phyloP scores from a whole-genome alignment of 768 basidiomycete species.

The Mycena olivaceomarginata region DNA sequence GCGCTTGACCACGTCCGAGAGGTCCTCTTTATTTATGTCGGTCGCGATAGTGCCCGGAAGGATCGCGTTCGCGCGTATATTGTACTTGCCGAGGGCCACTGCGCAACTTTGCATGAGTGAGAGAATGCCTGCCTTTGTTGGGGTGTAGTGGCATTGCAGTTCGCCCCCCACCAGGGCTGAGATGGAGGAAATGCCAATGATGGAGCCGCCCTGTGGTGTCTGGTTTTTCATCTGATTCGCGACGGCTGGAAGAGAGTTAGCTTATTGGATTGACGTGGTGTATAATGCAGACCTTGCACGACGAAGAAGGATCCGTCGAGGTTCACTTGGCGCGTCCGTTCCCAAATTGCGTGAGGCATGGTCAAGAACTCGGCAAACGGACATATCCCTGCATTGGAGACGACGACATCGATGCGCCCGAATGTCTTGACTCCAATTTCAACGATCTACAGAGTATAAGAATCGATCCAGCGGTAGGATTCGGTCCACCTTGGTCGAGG shows the following conservation, averaged over 20 bases:
- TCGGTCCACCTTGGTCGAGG: slow-evolving; percentile 69
- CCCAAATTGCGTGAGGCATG: slow-evolving; percentile 79
- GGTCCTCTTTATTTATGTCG: slow-evolving; percentile 86
- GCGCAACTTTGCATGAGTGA: slow-evolving; percentile 89
- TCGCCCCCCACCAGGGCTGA: slow-evolving; percentile 88
- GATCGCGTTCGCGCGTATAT: slow-evolving; percentile 82
- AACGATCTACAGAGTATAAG: slow-evolving; percentile 70
- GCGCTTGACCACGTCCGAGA: slow-evolving; percentile 74
- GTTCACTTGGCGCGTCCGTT: slow-evolving; percentile 81
- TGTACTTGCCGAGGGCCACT: slow-evolving; percentile 85
- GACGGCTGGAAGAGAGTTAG: slow-evolving; percentile 63
- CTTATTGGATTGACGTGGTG: background rate
- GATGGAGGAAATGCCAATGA: slow-evolving; percentile 87
- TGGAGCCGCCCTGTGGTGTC: slow-evolving; percentile 81
- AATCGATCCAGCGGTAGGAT: slow-evolving; percentile 3
- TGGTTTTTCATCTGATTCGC: slow-evolving; percentile 86
- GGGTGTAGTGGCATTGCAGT: slow-evolving; percentile 86
- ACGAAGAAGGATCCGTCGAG: slow-evolving; percentile 86
- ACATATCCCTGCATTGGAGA: slow-evolving; percentile 78
- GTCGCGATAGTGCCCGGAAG: slow-evolving; percentile 89
- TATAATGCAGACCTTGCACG: slow-evolving; percentile 68
- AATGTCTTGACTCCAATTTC: slow-evolving; percentile 75
- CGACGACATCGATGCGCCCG: slow-evolving; percentile 75
- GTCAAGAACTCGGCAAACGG: slow-evolving; percentile 86
- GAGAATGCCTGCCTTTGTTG: slow-evolving; percentile 87